Evolutionary conservation across 805 yeast species (phyloP).

Genomic region (Lachancea mirantina): DNA sequence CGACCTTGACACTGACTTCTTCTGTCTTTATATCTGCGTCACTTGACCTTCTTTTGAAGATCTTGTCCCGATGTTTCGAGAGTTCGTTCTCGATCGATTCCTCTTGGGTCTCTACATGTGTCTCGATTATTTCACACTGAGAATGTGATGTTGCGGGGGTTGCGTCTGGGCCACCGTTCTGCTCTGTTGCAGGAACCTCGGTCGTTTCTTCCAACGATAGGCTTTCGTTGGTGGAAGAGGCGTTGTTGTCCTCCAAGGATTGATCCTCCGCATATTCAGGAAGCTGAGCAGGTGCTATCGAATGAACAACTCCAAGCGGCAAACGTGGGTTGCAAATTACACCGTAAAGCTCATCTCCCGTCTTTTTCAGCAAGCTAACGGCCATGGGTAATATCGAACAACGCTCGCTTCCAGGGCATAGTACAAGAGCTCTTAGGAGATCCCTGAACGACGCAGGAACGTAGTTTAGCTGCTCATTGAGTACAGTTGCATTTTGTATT

Average conservation of each 20-base stretch:
- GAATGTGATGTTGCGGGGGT: no score
- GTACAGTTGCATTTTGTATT: slow-evolving; percentile 33
- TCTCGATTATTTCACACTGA: no score
- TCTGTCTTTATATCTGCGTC: slow-evolving; percentile 3
- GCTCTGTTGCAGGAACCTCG: not conserved
- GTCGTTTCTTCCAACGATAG: not conserved
- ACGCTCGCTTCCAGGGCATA: slow-evolving; percentile 60
- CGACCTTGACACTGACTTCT: not conserved
- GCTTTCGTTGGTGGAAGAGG: no score
- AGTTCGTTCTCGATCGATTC: no score
- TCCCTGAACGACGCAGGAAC: slow-evolving; percentile 27
- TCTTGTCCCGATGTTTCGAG: no score
- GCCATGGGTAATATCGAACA: slow-evolving; percentile 69
- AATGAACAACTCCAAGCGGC: slow-evolving; percentile 40
- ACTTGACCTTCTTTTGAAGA: slow-evolving; percentile 10
- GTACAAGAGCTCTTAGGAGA: slow-evolving; percentile 47
- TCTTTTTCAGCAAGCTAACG: slow-evolving; percentile 39
- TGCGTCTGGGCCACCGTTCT: slow-evolving; percentile 10
- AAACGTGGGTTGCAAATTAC: slow-evolving; percentile 68
- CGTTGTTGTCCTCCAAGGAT: no score
- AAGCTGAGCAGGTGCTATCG: no score
- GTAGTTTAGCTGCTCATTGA: slow-evolving; percentile 23
- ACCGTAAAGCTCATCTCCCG: slow-evolving; percentile 45
- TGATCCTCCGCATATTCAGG: no score
- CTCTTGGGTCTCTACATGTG: no score